Base-by-base conservation (phyloP, 2,329 filamentous ascomycete species). In the Endocalyx cinctus region DNA sequence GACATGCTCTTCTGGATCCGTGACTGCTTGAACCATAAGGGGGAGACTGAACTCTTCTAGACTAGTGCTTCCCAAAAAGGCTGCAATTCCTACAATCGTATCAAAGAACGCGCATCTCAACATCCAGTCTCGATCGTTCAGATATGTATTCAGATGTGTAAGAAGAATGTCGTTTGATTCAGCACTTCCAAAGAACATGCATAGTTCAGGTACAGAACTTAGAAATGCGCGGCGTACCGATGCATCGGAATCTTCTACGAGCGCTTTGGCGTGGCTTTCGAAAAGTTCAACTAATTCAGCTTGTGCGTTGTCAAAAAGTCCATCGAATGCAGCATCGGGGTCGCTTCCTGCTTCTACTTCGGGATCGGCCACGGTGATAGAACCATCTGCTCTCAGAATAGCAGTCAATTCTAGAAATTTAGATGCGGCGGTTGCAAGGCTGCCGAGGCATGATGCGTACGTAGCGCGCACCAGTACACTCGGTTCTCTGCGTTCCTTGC, bases 41-140 rank as follows among this genome's bases (percentile, higher is more conserved):
- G 94, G 92, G 17, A 98, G 64, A 44, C 97, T 94, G 49, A 96
- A 98, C 47, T 94, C 88, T 59, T 98, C 92, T 19, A 98, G 65
- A 46, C 83, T 94, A 20, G 82, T 85, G 39, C 85, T 88, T 17
- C 92, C 92, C 20, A 97, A 77, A 47, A 95, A 95, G 1, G 86
- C 79, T 4, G 89, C 87, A 44, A 98, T 89, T 4, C 89, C 90
- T 12, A 97, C 87, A 17, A 97, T 87, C 0, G 88, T 87, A 52
- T 95, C 89, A 51, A 98, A 96, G 55, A 97, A 97, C 3, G 90
- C 88, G 50, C 88, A 96, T 58, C 95, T 96, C 19, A 98, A 66
- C 57, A 87, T 87, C 92, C 92, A 98, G 56, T 98, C 89, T 26
- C 84, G 79, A 50, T 97, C 92, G 47, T 98, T 98, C 7, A 98